Conservation (phyloP, 257 asterid genomes). For the Nicotiana paniculata region DNA sequence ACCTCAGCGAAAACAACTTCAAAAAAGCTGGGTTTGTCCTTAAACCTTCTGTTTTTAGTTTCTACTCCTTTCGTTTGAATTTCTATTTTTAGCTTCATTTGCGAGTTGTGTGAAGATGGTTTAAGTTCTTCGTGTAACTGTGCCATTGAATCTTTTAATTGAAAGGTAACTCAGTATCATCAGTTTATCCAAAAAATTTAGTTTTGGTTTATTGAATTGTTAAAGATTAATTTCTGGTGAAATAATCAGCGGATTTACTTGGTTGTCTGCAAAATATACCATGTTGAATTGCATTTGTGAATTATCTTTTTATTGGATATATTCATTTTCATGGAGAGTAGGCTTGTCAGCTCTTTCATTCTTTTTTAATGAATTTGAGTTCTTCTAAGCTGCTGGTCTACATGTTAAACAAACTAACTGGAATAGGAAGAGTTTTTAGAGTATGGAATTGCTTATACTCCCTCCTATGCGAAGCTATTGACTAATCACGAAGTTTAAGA, state of each 20-base stretch:
- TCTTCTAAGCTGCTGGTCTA: background rate
- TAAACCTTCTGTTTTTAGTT: background rate
- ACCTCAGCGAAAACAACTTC: background rate
- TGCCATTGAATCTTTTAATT: background rate
- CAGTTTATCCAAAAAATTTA: background rate
- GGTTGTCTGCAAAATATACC: background rate
- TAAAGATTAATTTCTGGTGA: background rate
- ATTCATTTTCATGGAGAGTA: background rate
- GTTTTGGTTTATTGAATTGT: background rate
- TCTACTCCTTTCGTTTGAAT: background rate
- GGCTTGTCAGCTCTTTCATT: background rate
- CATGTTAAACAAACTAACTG: background rate
- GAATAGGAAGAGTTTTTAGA: background rate
- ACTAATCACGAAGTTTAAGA: no score
- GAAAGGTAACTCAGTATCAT: background rate
- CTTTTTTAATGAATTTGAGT: background rate
- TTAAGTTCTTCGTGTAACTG: background rate
- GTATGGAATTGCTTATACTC: background rate
- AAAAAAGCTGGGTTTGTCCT: background rate
- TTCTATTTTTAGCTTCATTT: background rate
- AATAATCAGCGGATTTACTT: background rate
- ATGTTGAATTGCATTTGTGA: background rate
- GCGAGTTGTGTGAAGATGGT: background rate
- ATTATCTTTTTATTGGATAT: background rate
- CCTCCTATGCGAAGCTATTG: no score